Evolutionary conservation across 495 filamentous ascomycete genomes (phyloP).

Genomic region (Apodospora peruviana): DNA sequence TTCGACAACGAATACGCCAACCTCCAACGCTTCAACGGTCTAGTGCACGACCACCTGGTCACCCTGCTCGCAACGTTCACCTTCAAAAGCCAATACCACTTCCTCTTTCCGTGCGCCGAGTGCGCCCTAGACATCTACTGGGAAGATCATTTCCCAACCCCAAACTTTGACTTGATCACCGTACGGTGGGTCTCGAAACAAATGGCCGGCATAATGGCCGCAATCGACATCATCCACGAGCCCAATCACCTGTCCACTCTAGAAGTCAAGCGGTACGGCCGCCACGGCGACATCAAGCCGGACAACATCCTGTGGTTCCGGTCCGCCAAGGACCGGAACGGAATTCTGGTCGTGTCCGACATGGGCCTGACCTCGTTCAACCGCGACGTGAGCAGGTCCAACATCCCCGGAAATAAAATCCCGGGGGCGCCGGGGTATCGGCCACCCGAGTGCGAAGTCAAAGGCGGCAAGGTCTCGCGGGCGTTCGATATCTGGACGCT

Average conservation of each 20-base stretch:
- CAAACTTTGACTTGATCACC: not conserved
- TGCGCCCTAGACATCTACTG: constrained; percentile 10
- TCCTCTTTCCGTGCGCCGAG: constrained; percentile 20
- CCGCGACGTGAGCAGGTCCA: not conserved
- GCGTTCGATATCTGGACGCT: constrained; percentile 1
- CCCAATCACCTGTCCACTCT: not conserved
- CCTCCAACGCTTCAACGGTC: constrained; percentile 1
- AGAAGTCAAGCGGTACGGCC: not conserved
- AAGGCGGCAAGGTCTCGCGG: not conserved
- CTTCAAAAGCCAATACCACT: constrained; percentile 6
- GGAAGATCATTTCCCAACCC: not conserved
- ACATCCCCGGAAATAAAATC: not conserved
- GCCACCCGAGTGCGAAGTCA: constrained; percentile 1
- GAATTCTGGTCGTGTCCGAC: constrained; percentile 2
- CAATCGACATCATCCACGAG: not conserved
- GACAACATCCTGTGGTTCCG: constrained; percentile 7
- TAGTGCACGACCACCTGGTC: constrained; percentile 15
- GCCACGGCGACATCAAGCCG: constrained; percentile 3
- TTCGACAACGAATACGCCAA: constrained; percentile 8
- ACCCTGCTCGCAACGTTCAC: constrained; percentile 19
- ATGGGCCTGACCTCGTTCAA: constrained; percentile 3
- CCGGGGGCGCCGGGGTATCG: not conserved
- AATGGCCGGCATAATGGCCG: constrained; percentile 7
- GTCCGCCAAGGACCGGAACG: not conserved
- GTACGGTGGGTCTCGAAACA: constrained; percentile 14